A percentile compares a stretch with the other conserved stretches of the same genome.
Conservation (phyloP, 2,329 filamentous ascomycete genomes). For the Parastagonospora nodorum region DNA sequence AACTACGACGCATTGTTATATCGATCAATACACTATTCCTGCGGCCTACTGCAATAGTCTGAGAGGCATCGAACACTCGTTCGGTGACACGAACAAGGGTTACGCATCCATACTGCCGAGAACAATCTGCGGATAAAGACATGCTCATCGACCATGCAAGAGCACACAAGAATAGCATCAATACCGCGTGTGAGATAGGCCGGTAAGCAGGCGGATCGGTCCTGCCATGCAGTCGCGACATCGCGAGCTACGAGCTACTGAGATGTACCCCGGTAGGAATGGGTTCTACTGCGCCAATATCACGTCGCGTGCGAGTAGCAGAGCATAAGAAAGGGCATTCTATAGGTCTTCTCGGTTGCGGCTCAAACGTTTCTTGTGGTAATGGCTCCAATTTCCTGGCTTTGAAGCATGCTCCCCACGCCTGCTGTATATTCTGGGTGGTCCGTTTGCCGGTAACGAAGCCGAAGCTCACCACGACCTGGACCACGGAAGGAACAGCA, state of each 20-base stretch:
- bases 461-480: not conserved
- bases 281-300: no score
- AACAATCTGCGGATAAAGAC: slow-evolving; percentile 37
- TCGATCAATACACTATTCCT: slow-evolving; percentile 7
- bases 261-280: no score
- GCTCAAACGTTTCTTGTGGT: no score
- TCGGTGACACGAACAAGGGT: not conserved
- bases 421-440: not conserved
- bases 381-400: no score
- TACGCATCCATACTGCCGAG: slow-evolving; percentile 14
- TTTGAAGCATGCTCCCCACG: not conserved
- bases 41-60: not conserved
- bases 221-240: not conserved
- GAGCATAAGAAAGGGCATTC: no score
- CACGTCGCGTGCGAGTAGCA: no score
- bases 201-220: slow-evolving; percentile 6
- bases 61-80: not conserved
- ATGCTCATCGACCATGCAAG: slow-evolving; percentile 10
- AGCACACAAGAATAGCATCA: slow-evolving; percentile 30
- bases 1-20: not conserved
- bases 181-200: slow-evolving; percentile 2
- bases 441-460: not conserved
- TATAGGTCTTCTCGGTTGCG: no score
- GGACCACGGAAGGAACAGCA: slow-evolving; percentile 4
- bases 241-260: no score